Percentiles rank a stretch among this genome's conserved stretches.
Conservation (phyloP, 1,284 basidiomycete species). For the Irpex rosettiformis region DNA sequence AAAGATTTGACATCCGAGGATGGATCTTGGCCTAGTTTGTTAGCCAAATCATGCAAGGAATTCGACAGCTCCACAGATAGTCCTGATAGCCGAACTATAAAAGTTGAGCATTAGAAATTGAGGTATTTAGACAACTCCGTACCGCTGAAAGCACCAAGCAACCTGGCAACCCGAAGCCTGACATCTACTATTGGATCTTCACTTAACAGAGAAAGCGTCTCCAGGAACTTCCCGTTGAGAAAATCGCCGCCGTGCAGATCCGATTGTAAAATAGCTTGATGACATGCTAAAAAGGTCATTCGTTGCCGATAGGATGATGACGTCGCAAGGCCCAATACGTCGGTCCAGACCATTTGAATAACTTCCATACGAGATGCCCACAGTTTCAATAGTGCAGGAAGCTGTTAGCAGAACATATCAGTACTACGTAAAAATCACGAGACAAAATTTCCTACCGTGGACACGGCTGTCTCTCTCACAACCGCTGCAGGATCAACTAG, state of each 20-base stretch:
- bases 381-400: constrained; percentile 50
- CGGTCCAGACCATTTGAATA: constrained; percentile 37
- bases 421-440: constrained; percentile 15
- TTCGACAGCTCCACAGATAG: constrained; percentile 11
- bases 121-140: constrained; percentile 22
- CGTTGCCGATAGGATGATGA: constrained; percentile 64
- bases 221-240: constrained; percentile 60
- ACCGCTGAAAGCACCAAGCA: constrained; percentile 56
- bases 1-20: constrained; percentile 26
- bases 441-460: constrained; percentile 47
- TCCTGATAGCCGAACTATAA: constrained; percentile 11
- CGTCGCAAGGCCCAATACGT: constrained; percentile 54
- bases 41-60: constrained; percentile 11
- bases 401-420: constrained; percentile 34
- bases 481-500: constrained; percentile 81
- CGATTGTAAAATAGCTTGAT: constrained; percentile 55
- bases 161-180: constrained; percentile 78
- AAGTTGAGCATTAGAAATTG: not conserved
- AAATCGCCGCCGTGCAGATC: constrained; percentile 36
- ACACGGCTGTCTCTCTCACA: constrained; percentile 77
- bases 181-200: constrained; percentile 82
- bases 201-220: constrained; percentile 55
- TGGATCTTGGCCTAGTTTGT: constrained; percentile 15
- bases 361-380: constrained; percentile 39
- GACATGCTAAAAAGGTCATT: constrained; percentile 79